Evolutionary conservation across 2,329 filamentous ascomycete genomes (phyloP), one percentile per base, ranked within the genome.

Genomic region (Herpotrichia juniperi): DNA sequence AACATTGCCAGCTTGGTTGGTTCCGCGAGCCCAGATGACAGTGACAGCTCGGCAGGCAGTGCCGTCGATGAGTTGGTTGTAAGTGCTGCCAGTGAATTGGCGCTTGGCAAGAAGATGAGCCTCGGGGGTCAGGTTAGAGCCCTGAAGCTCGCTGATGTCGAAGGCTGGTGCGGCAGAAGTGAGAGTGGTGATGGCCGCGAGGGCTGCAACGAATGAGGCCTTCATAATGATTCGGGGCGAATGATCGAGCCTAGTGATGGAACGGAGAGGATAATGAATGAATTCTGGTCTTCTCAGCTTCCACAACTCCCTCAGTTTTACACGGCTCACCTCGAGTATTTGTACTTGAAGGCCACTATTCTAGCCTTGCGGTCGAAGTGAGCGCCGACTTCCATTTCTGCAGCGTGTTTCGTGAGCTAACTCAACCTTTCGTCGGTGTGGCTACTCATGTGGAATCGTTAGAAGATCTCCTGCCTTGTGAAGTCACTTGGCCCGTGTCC

Each of bases 21-120:
- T 83, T 10, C 82, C 82, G 16, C 82, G 78, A 28, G 82, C 82
- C 54, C 79, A 84, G 62, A 85, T 79, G 53, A 85, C 66, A 10
- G 79, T 83, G 43, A 81, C 73, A 14, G 69, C 61, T 21, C 75
- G 76, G 67, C 79, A 81, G 30, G 59, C 53, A n/a, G 64, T 67
- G 12, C 64, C 61, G 51, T 68, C 61, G 11, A 63, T 69, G 16
- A 71, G 53, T 39, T 71, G 66, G 53, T 68, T 69, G 54, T 67
- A 65, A 11, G 65, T 69, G 47, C 58, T 50, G 17, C 57, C 50
- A 22, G 34, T 50, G 53, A 59, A 68, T 40, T 64, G 62, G 21
- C 62, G 60, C 51, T 63, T 64, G 35, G 16, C 32, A 7, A 48
- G 19, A 4, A 25, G 19, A 22, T 46, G 28, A 8, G 4, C 43